A percentile compares a stretch with the other conserved stretches of the same genome.
phyloP scores from a whole-genome alignment of 352 stramenopile species.

The Pythium biforme region DNA sequence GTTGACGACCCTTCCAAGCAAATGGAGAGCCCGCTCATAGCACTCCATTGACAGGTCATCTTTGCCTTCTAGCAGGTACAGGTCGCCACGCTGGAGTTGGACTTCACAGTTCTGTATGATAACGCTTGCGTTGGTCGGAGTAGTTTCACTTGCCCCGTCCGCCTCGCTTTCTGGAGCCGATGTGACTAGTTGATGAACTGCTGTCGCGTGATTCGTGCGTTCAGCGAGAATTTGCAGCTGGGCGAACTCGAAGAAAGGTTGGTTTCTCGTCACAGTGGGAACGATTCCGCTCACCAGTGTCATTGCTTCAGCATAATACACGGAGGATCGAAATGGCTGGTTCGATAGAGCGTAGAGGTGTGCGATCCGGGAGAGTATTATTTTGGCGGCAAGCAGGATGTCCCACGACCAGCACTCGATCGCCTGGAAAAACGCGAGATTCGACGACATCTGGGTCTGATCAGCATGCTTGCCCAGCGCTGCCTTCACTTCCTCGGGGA shows the following conservation, averaged over 20 bases:
- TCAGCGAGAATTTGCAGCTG: constrained; percentile 55
- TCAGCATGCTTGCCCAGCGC: constrained; percentile 20
- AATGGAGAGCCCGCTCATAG: constrained; percentile 6
- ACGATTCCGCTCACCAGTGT: constrained; percentile 59
- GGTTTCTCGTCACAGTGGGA: constrained; percentile 48
- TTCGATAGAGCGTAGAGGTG: constrained; percentile 49
- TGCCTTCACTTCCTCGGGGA: constrained; percentile 41
- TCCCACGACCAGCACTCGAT: constrained; percentile 77
- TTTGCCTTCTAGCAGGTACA: constrained; percentile 16
- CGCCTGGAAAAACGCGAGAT: constrained; percentile 57
- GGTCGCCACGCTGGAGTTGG: constrained; percentile 17
- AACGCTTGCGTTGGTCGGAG: constrained; percentile 5
- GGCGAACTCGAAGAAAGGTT: constrained; percentile 64
- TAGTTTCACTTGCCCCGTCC: background rate
- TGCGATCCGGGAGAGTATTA: constrained; percentile 60
- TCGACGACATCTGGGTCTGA: constrained; percentile 18
- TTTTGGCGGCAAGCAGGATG: constrained; percentile 50
- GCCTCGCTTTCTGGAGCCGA: background rate
- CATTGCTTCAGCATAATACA: constrained; percentile 70
- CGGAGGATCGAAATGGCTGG: constrained; percentile 53
- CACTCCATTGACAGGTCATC: background rate
- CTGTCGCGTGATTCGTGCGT: constrained; percentile 43
- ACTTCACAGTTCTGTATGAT: constrained; percentile 22
- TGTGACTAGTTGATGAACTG: constrained; percentile 44
- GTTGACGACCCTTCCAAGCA: constrained; percentile 1